Evolutionary conservation across 2,329 filamentous ascomycete species (phyloP), one percentile per base, ranked within the genome.

Genomic region (Epichloe gansuensis): DNA sequence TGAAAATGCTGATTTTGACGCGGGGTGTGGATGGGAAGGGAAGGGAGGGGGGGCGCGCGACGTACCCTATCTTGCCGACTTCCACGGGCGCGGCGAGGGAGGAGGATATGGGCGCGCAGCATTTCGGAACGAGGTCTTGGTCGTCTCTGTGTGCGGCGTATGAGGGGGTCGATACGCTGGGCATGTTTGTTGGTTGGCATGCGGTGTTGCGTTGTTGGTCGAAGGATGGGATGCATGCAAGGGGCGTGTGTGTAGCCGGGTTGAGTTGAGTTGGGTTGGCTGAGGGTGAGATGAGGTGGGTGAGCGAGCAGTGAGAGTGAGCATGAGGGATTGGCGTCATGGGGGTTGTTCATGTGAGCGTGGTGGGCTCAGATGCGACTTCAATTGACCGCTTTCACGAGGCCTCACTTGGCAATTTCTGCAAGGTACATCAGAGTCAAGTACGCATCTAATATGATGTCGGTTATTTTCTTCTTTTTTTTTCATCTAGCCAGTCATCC

Each of bases 21-120:
- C 17, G 17, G 17, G 17, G 17, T 2, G 2, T n/a, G n/a, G n/a
- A n/a, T n/a, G n/a, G n/a, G n/a, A n/a, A n/a, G n/a, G n/a, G n/a
- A n/a, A n/a, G n/a, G n/a, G 9, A 3, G 27, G 8, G 27, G 27
- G 9, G 27, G 27, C 3, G 27, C 27, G 3, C 27, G 42, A 31
- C 62, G 13, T 60, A 72, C 70, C 67, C 61, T 43, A 70, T 60
- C 31, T 71, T 66, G 50, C 67, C 68, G 23, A 76, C 66, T 41
- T 75, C 70, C 51, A 78, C 64, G 9, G 76, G 75, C 31, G 61
- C 60, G 9, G 61, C 61, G 46, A 76, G 59, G 11, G 64, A 60
- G 11, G 64, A 60, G 4, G 61, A 52, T 8, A 27, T 17, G 46
- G 71, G 64, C 34, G 63, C 65, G 61, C 72, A 72, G 63, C 69